Base-by-base conservation (phyloP, 2,329 filamentous ascomycete species). In the Aspergillus niger region DNA sequence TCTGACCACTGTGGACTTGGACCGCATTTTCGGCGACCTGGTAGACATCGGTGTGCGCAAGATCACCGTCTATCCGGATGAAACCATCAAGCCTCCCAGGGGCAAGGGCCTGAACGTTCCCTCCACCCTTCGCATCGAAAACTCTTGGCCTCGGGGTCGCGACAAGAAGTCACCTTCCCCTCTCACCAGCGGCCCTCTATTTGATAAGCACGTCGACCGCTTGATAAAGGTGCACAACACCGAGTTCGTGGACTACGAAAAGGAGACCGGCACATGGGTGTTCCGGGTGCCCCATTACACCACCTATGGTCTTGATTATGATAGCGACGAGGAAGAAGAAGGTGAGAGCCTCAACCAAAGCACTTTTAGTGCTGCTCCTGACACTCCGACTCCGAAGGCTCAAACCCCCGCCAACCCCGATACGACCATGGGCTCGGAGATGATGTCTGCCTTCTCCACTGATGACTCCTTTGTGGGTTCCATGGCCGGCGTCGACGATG, bases 221-320 rank as follows among this genome's bases (percentile, higher is more conserved):
- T 85, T 99, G 24, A 90, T 88, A 81, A 86, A 85, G 60, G 92
- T 97, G 39, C 80, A 81, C 8, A 89, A 91, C 73, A 98, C 95
- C 0, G 86, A 87, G 3, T 98, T 97, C 69, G 82, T 93, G 68
- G 83, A 84, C 69, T 99, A 97, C 75, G 85, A 96, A 65, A 81
- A 83, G 59, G 83, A 91, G 1, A 92, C 88, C 55, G 95, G 94
- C 55, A 85, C 91, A 50, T 99, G 96, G 96, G 86, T 86, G 13
- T 99, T 99, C 80, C 87, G 83, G 8, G 95, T 99, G n/a, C 88
- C 94, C 70, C 95, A 99, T 76, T 99, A 96, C 76, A 98, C 94
- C 1, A 97, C 92, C 1, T 99, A 99, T 72, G 93, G 91, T 43
- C 83, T 98, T 57, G 90, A 94, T 65, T 91, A 91, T 55, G 91